Percentiles rank a stretch among this genome's conserved stretches.
Evolutionary conservation across 1,284 basidiomycete genomes (phyloP).

Genomic region (Puccinia coronata): DNA sequence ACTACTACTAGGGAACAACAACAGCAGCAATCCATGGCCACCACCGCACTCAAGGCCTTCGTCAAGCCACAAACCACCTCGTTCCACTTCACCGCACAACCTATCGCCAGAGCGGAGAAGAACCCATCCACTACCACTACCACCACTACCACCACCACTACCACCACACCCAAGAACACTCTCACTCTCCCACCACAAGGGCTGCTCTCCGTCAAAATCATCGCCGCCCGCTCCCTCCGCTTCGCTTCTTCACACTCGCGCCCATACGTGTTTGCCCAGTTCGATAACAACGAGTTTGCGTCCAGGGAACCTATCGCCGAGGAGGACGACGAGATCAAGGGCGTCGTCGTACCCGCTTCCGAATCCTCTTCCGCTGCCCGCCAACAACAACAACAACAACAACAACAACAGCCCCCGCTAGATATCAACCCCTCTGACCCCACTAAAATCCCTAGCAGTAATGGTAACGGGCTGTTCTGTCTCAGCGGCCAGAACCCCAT

Average conservation of each 20-base stretch:
- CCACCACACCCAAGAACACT: slow-evolving; percentile 1
- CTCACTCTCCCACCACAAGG: slow-evolving; percentile 63
- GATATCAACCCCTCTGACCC: background rate
- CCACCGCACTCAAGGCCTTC: slow-evolving; percentile 36
- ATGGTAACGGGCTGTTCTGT: slow-evolving; percentile 28
- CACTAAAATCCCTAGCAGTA: background rate
- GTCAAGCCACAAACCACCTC: background rate
- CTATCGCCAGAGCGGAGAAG: slow-evolving; percentile 20
- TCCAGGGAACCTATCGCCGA: slow-evolving; percentile 78
- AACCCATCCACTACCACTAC: background rate
- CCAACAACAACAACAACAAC: background rate
- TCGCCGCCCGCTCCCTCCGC: slow-evolving; percentile 78
- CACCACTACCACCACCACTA: background rate
- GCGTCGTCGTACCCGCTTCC: slow-evolving; percentile 3
- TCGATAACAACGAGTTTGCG: slow-evolving; percentile 99
- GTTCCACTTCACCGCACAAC: slow-evolving; percentile 9
- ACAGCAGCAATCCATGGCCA: slow-evolving; percentile 21
- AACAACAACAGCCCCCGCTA: background rate
- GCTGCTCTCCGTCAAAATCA: slow-evolving; percentile 91
- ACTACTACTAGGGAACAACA: background rate
- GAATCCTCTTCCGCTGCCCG: background rate
- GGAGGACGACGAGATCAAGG: slow-evolving; percentile 65
- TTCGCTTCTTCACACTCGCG: slow-evolving; percentile 61
- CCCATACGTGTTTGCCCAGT: slow-evolving; percentile 96
- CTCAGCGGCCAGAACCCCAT: slow-evolving; percentile 77